Conservation (phyloP, 371 early-diverging fungal genomes). For the Syncephalastrum monosporum region DNA sequence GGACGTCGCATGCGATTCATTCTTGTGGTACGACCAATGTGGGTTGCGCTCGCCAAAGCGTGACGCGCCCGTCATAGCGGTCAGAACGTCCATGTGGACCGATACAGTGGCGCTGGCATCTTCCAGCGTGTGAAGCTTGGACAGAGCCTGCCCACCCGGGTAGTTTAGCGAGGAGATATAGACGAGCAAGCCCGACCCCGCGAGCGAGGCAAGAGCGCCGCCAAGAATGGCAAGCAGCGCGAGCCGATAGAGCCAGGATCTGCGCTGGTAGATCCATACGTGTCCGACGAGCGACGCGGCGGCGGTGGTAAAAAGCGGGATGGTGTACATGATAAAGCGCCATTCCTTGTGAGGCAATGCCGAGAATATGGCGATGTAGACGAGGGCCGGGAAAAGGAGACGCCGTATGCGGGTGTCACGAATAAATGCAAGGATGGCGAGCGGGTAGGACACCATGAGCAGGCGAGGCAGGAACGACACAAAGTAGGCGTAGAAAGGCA, state of each 20-base stretch:
- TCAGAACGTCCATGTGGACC: conserved; percentile 80
- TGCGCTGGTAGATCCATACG: conserved; percentile 24
- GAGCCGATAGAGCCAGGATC: conserved; percentile 9
- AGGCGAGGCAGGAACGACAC: conserved; percentile 73
- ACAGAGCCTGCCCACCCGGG: conserved; percentile 86
- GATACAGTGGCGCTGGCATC: conserved; percentile 18
- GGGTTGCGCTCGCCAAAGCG: conserved; percentile 58
- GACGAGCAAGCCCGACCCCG: conserved; percentile 48
- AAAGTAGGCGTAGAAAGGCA: conserved; percentile 79
- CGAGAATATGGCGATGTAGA: conserved; percentile 70
- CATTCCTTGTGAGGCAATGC: conserved; percentile 94
- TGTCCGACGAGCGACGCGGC: conserved; percentile 59
- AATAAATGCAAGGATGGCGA: conserved; percentile 50
- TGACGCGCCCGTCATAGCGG: conserved; percentile 89
- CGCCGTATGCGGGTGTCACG: conserved; percentile 46
- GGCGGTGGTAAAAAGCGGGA: conserved; percentile 82
- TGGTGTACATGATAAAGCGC: conserved; percentile 89
- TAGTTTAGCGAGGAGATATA: conserved; percentile 79
- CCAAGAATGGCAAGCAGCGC: conserved; percentile 20
- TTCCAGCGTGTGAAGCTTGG: conserved; percentile 57
- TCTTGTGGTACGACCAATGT: conserved; percentile 69
- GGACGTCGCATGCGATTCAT: conserved; percentile 49
- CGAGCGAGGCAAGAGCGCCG: conserved; percentile 28
- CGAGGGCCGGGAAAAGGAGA: conserved; percentile 53
- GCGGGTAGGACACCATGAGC: conserved; percentile 66